These are phyloP conservation scores for Zymoseptoria ardabiliae DNA, from an alignment of 2,329 filamentous ascomycete genomes.

Conservation along the genomic window DNA sequence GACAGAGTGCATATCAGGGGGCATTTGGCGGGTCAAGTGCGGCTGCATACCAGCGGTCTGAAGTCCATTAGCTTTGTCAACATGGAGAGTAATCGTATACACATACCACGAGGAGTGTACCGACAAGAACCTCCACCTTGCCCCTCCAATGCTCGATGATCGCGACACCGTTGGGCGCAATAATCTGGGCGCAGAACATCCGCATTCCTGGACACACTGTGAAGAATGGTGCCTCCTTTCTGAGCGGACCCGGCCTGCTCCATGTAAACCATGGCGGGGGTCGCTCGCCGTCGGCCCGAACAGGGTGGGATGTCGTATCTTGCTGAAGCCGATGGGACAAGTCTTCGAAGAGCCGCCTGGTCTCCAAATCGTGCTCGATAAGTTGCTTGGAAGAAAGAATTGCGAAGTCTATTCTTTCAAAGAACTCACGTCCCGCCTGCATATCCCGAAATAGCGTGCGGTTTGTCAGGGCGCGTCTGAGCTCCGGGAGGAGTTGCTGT, in stretches of 20 bases:
- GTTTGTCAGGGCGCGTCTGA: too few species aligned
- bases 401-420: not conserved
- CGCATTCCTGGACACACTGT: too few species aligned
- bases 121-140: not conserved
- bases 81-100: too few species aligned
- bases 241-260: not conserved
- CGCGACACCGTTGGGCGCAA: conserved; percentile 4
- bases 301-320: too few species aligned
- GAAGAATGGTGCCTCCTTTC: too few species aligned
- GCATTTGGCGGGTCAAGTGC: too few species aligned
- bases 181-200: not conserved
- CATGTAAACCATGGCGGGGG: not conserved
- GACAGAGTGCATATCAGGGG: too few species aligned
- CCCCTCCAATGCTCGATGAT: conserved; percentile 5
- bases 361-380: conserved; percentile 1
- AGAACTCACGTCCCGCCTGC: not conserved
- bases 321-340: not conserved
- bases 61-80: too few species aligned
- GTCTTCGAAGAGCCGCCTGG: not conserved
- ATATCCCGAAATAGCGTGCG: too few species aligned
- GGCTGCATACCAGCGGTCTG: too few species aligned
- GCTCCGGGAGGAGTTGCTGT: too few species aligned
- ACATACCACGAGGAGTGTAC: too few species aligned
- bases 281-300: not conserved
- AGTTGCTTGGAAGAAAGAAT: not conserved